phyloP scores from a whole-genome alignment of 768 basidiomycete species.

The Suillus placidus region DNA sequence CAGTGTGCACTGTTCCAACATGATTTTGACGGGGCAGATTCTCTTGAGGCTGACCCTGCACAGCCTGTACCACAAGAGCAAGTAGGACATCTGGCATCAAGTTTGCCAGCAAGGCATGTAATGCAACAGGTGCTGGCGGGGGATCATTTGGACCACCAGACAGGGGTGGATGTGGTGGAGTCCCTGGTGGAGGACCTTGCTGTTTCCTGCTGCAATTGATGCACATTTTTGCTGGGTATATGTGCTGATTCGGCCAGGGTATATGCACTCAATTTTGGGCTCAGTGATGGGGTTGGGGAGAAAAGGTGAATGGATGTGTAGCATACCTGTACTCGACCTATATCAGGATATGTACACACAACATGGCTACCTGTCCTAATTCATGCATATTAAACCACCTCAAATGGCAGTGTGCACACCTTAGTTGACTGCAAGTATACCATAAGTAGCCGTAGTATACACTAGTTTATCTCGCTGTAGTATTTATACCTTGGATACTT shows the following conservation, averaged over 20 bases:
- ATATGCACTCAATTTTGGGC: not conserved
- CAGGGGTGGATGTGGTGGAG: not conserved
- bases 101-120: not conserved
- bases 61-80: not conserved
- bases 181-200: not conserved
- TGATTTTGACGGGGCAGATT: not conserved
- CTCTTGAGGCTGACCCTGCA: not conserved
- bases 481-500: not conserved
- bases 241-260: not conserved
- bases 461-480: not conserved
- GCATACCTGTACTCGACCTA: not conserved
- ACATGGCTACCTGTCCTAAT: not conserved
- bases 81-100: not conserved
- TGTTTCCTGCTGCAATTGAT: not conserved
- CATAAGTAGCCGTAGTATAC: not conserved
- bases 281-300: not conserved
- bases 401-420: not conserved
- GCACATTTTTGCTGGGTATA: not conserved
- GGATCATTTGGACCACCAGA: slow-evolving; percentile 1
- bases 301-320: not conserved
- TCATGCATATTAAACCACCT: not conserved
- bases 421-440: not conserved
- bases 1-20: too few species aligned
- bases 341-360: not conserved
- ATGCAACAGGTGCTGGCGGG: not conserved